Conservation (phyloP, 495 filamentous ascomycete genomes). For the Penicillium cataractarum region DNA sequence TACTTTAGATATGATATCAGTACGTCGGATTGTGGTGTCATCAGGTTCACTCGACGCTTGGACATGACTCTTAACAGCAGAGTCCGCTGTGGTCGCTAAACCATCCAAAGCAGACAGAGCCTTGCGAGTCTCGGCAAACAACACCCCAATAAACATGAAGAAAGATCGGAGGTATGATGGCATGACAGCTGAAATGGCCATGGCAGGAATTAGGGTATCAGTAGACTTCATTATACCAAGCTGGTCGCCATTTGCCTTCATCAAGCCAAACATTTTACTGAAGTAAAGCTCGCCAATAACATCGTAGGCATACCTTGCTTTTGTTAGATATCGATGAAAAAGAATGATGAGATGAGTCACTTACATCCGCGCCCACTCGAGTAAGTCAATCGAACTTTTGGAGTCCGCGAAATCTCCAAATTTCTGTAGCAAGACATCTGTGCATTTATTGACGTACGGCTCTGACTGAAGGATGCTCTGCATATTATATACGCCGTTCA, state of each 20-base stretch:
- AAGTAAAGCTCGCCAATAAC: constrained; percentile 44
- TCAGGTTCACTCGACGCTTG: constrained; percentile 6
- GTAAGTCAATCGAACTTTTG: constrained; percentile 26
- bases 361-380: constrained; percentile 15
- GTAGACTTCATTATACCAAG: background rate
- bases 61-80: background rate
- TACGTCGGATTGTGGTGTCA: constrained; percentile 7
- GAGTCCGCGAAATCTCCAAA: constrained; percentile 28
- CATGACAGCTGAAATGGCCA: background rate
- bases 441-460: constrained; percentile 31
- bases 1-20: constrained; percentile 24
- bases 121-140: constrained; percentile 6
- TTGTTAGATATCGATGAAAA: background rate
- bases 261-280: constrained; percentile 41
- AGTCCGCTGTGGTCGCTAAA: background rate
- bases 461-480: constrained; percentile 24
- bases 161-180: background rate
- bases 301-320: constrained; percentile 29
- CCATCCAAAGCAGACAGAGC: constrained; percentile 13
- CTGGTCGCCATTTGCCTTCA: constrained; percentile 14
- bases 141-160: background rate
- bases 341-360: background rate
- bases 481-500: background rate
- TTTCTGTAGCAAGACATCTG: constrained; percentile 25
- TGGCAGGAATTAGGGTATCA: background rate